Evolutionary conservation across 2,329 filamentous ascomycete genomes (phyloP).

Genomic region (Microascus cirrosus): DNA sequence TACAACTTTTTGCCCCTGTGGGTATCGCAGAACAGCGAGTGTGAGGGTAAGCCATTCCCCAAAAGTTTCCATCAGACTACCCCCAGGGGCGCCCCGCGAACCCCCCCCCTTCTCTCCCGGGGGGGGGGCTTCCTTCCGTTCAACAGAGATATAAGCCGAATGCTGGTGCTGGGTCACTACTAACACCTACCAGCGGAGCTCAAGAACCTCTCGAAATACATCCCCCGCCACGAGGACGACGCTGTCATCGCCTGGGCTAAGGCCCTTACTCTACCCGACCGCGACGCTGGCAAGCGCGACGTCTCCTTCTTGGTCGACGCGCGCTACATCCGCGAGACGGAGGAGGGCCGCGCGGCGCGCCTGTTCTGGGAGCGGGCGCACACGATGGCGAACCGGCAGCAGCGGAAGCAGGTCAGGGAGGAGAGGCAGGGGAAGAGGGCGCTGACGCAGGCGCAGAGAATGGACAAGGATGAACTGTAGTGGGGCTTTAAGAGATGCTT

Average conservation of each 20-base stretch:
- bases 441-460: slow-evolving; percentile 28
- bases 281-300: slow-evolving; percentile 1
- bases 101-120: too few species aligned
- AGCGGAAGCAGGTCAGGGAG: slow-evolving; percentile 24
- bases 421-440: slow-evolving; percentile 38
- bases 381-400: not conserved
- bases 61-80: too few species aligned
- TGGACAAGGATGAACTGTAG: slow-evolving; percentile 4
- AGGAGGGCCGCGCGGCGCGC: slow-evolving; percentile 2
- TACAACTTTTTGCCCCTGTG: slow-evolving; percentile 38
- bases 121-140: too few species aligned
- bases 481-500: not conserved
- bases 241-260: not conserved
- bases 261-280: not conserved
- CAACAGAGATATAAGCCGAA: not conserved
- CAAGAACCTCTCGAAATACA: not conserved
- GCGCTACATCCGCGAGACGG: slow-evolving; percentile 3
- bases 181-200: not conserved
- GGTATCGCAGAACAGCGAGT: slow-evolving; percentile 29
- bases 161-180: not conserved
- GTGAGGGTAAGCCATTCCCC: slow-evolving; percentile 23
- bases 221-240: not conserved
- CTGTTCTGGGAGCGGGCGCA: slow-evolving; percentile 3
- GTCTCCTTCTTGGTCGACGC: slow-evolving; percentile 3
- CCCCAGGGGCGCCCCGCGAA: too few species aligned